A percentile compares a stretch with the other conserved stretches of the same genome.
These are phyloP conservation scores for Spiromastix sp. DNA, from an alignment of 2,329 filamentous ascomycete genomes.

Conservation along the genomic window DNA sequence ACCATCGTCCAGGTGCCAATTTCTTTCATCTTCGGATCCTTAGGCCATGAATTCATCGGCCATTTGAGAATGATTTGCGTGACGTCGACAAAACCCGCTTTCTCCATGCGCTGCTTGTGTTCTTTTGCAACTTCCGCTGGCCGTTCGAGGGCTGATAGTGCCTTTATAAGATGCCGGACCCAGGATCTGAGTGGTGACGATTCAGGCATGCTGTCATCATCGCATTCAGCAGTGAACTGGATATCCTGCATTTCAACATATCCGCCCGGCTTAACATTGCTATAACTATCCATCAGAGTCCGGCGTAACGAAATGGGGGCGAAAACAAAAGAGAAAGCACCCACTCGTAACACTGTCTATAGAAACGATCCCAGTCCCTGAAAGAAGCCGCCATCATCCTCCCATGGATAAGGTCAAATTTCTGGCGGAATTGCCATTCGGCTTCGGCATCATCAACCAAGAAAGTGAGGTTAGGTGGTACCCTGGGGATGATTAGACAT, in stretches of 20 bases:
- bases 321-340: not conserved
- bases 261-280: constrained; percentile 37
- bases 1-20: constrained; percentile 37
- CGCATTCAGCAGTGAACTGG: constrained; percentile 29
- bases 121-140: constrained; percentile 26
- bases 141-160: constrained; percentile 29
- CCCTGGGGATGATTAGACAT: constrained; percentile 7
- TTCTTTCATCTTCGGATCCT: constrained; percentile 40
- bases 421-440: constrained; percentile 15
- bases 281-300: too few relatives aligned
- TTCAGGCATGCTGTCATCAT: constrained; percentile 28
- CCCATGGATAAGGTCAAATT: constrained; percentile 17
- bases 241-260: constrained; percentile 42
- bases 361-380: constrained; percentile 12
- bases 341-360: constrained; percentile 10
- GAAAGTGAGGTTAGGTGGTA: constrained; percentile 17
- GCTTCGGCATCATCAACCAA: constrained; percentile 17
- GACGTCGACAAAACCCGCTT: constrained; percentile 35
- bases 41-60: constrained; percentile 37
- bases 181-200: constrained; percentile 19
- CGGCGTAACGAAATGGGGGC: too few relatives aligned
- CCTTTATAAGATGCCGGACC: constrained; percentile 16
- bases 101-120: constrained; percentile 29
- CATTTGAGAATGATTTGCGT: constrained; percentile 23
- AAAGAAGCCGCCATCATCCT: constrained; percentile 13